Evolutionary conservation across 495 filamentous ascomycete species (phyloP).

Genomic region (Podospora didyma): DNA sequence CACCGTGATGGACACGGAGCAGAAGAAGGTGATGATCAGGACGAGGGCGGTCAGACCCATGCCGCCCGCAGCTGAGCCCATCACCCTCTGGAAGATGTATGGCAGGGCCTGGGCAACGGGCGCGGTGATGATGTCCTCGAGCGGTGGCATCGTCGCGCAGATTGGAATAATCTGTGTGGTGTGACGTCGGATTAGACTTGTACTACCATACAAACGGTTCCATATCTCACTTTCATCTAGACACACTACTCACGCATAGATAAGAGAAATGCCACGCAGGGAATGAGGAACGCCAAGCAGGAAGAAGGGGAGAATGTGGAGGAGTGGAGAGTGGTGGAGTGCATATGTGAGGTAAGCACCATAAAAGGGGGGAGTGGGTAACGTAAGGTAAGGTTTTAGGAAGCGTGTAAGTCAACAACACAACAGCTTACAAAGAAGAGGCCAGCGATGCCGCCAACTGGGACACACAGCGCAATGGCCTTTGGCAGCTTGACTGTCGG

Average conservation of each 20-base stretch:
- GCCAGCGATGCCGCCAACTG: constrained; percentile 54
- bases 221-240: no score
- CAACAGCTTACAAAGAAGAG: constrained; percentile 50
- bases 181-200: no score
- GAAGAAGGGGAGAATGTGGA: no score
- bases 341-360: no score
- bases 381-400: no score
- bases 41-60: constrained; percentile 71
- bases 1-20: constrained; percentile 55
- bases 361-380: no score
- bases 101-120: constrained; percentile 56
- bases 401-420: no score
- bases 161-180: constrained; percentile 53
- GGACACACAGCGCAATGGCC: constrained; percentile 56
- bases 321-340: neutral
- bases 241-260: no score
- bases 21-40: constrained; percentile 62
- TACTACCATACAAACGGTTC: no score
- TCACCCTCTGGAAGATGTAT: constrained; percentile 54
- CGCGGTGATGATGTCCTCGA: constrained; percentile 46
- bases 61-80: constrained; percentile 58
- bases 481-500: constrained; percentile 55
- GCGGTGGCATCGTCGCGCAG: constrained; percentile 57
- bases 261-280: no score
- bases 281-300: no score